phyloP scores from a whole-genome alignment of 192 early-diverging fungal genomes.

The Backusella tuberculispora region DNA sequence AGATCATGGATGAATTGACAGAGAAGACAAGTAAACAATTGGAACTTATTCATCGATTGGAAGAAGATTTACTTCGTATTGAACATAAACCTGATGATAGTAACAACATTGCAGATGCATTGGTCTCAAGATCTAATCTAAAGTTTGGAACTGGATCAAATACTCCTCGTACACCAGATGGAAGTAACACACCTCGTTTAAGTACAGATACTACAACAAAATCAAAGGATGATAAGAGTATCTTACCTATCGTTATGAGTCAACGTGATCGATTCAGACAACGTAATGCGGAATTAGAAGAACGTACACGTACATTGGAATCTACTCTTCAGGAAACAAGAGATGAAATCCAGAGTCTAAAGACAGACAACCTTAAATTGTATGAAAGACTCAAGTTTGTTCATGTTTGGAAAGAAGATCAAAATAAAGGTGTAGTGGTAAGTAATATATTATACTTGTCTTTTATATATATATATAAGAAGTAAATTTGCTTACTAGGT shows the following conservation, averaged over 20 bases:
- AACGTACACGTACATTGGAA: conserved; percentile 58
- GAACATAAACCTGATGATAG: conserved; percentile 29
- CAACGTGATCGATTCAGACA: conserved; percentile 92
- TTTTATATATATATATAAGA: not conserved
- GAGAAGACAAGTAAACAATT: conserved; percentile 47
- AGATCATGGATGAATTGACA: conserved; percentile 37
- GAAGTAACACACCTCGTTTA: not conserved
- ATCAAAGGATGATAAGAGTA: conserved; percentile 46
- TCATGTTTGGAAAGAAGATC: conserved; percentile 63
- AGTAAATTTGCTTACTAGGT: not conserved
- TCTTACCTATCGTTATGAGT: conserved; percentile 84
- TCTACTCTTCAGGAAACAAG: conserved; percentile 59
- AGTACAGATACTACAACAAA: not conserved
- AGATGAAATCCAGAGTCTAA: conserved; percentile 66
- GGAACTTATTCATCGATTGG: conserved; percentile 54
- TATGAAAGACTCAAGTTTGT: conserved; percentile 91
- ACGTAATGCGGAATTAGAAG: conserved; percentile 84
- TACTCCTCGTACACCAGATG: conserved; percentile 16
- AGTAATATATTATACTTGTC: not conserved
- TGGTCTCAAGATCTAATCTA: not conserved
- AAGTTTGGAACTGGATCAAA: conserved; percentile 5
- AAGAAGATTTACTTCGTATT: conserved; percentile 57
- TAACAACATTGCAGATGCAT: conserved; percentile 17
- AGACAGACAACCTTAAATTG: conserved; percentile 85
- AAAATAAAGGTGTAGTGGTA: conserved; percentile 29